A percentile compares a stretch with the other conserved stretches of the same genome.
These are phyloP conservation scores for Amyloporia xantha DNA, from an alignment of 768 basidiomycete species.

Conservation along the genomic window DNA sequence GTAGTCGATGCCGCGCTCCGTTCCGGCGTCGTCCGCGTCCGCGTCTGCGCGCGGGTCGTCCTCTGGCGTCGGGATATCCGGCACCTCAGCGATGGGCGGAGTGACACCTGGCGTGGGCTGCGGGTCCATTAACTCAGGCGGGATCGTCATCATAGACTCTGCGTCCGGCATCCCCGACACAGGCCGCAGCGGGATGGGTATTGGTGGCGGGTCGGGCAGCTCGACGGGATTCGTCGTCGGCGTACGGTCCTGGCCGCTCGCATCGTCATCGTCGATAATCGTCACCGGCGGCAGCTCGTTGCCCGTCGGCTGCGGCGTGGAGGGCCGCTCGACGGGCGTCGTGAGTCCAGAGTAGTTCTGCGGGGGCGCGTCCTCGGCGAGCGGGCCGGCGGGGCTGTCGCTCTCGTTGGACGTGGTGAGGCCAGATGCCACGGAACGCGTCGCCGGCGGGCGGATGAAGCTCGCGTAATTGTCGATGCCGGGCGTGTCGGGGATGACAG, in stretches of 20 bases:
- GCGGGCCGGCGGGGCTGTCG: neutral
- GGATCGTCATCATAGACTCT: constrained; percentile 7
- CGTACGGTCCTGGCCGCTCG: constrained; percentile 8
- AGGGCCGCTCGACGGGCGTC: constrained; percentile 16
- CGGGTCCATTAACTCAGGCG: constrained; percentile 9
- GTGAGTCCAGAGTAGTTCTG: constrained; percentile 7
- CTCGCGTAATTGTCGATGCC: constrained; percentile 3
- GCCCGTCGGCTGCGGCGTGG: constrained; percentile 6
- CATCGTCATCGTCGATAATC: constrained; percentile 11
- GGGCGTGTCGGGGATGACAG: constrained; percentile 17
- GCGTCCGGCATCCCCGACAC: constrained; percentile 4
- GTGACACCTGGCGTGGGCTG: constrained; percentile 10
- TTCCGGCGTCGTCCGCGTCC: constrained; percentile 5
- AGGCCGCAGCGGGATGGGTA: constrained; percentile 15
- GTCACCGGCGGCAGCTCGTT: constrained; percentile 12
- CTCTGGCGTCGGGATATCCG: constrained; percentile 13
- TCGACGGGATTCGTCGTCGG: constrained; percentile 11
- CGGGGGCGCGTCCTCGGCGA: constrained; percentile 8
- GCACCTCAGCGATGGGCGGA: constrained; percentile 12
- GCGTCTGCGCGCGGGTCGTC: constrained; percentile 11
- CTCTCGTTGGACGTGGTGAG: constrained; percentile 19
- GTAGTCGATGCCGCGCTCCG: neutral
- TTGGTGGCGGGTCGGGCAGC: constrained; percentile 7
- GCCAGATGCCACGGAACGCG: constrained; percentile 12
- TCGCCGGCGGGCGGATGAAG: neutral